A percentile compares a stretch with the other conserved stretches of the same genome.
Evolutionary conservation across 2,329 filamentous ascomycete species (phyloP).

Genomic region (Fusarium sp.): DNA sequence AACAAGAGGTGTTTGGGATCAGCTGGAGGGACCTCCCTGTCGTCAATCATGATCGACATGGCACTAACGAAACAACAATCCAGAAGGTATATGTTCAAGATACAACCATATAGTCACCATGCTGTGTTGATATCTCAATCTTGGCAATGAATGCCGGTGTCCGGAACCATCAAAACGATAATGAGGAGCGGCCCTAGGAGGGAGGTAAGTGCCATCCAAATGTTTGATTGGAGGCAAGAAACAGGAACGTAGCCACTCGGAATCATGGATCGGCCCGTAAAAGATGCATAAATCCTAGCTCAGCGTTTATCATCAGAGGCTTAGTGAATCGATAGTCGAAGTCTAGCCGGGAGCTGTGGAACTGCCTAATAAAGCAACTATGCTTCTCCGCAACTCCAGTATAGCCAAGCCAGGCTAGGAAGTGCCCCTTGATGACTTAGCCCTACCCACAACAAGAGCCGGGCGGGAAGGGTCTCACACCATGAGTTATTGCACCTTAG

Average conservation of each 20-base stretch:
- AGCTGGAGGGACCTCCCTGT: neutral
- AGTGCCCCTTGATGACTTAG: constrained; percentile 15
- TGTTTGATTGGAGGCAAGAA: constrained; percentile 15
- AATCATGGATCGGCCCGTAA: constrained; percentile 17
- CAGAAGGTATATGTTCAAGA: neutral
- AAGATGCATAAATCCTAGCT: constrained; percentile 31
- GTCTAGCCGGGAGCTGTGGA: neutral
- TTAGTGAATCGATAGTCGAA: neutral
- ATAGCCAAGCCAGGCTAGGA: constrained; percentile 2
- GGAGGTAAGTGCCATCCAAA: constrained; percentile 1
- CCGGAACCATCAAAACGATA: neutral
- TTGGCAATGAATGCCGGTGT: neutral
- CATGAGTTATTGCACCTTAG: neutral
- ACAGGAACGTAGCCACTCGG: constrained; percentile 20
- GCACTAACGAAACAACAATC: neutral
- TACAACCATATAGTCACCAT: neutral
- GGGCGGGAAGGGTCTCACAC: constrained; percentile 10
- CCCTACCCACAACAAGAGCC: constrained; percentile 13
- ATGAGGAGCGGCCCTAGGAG: neutral
- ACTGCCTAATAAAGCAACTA: constrained; percentile 12
- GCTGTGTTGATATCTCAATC: neutral
- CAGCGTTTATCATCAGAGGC: neutral
- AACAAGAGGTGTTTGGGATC: neutral
- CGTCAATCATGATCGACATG: constrained; percentile 24
- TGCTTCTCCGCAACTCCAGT: constrained; percentile 13